These are phyloP conservation scores for Ceratocystis harringtonii DNA, from an alignment of 2,329 filamentous ascomycete genomes.

Conservation along the genomic window DNA sequence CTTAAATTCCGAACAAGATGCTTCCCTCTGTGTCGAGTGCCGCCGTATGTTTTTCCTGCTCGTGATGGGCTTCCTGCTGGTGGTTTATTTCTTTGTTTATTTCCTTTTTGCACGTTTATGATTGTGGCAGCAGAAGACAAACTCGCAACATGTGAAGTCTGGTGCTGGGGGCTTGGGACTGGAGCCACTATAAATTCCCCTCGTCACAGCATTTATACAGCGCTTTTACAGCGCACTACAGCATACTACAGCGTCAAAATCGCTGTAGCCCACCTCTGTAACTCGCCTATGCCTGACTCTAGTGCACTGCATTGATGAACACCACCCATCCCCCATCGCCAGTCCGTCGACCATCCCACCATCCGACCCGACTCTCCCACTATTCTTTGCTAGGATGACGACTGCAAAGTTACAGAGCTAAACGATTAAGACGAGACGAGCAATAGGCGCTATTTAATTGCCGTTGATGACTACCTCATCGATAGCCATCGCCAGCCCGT, in stretches of 20 bases:
- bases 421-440: background rate
- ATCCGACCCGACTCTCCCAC: too few relatives aligned
- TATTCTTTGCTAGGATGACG: too few relatives aligned
- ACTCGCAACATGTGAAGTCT: background rate
- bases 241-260: too few relatives aligned
- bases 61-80: background rate
- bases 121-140: background rate
- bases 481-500: background rate
- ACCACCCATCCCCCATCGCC: too few relatives aligned
- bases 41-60: constrained; percentile 12
- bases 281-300: too few relatives aligned
- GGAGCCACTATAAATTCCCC: background rate
- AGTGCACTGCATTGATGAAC: too few relatives aligned
- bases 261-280: too few relatives aligned
- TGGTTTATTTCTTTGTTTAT: background rate
- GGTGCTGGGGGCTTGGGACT: background rate
- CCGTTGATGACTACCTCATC: background rate
- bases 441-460: background rate
- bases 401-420: too few relatives aligned
- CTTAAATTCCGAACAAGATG: constrained; percentile 9
- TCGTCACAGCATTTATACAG: background rate
- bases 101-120: constrained; percentile 1
- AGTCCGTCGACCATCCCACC: too few relatives aligned
- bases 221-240: background rate
- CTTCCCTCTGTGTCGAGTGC: constrained; percentile 15